Percentiles rank a stretch among this genome's conserved stretches.
phyloP scores from a whole-genome alignment of 495 filamentous ascomycete species.

The Glutinoglossum americanum region DNA sequence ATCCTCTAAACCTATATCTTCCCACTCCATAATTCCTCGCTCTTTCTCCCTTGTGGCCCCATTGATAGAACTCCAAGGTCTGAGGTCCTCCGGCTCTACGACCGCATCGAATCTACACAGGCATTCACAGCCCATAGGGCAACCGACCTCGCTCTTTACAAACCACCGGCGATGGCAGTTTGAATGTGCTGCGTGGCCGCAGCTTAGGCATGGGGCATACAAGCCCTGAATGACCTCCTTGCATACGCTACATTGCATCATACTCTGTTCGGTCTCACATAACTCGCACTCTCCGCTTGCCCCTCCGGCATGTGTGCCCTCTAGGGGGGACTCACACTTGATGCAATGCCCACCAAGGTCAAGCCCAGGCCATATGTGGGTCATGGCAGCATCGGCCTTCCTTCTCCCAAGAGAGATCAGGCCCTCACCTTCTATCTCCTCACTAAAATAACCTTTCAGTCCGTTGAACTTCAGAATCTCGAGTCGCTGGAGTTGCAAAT shows the following conservation, averaged over 20 bases:
- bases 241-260: constrained; percentile 36
- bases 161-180: constrained; percentile 30
- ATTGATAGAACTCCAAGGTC: background rate
- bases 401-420: constrained; percentile 14
- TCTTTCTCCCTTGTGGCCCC: background rate
- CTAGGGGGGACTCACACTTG: constrained; percentile 29
- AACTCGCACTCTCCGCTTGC: constrained; percentile 32
- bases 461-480: constrained; percentile 74
- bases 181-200: constrained; percentile 39
- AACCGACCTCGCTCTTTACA: constrained; percentile 17
- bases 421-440: background rate
- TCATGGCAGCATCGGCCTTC: constrained; percentile 11
- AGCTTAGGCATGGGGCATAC: constrained; percentile 35
- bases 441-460: constrained; percentile 15
- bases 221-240: constrained; percentile 31
- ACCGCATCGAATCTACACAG: constrained; percentile 1
- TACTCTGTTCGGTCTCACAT: constrained; percentile 28
- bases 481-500: constrained; percentile 46
- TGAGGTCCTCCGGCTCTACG: background rate
- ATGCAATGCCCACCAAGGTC: constrained; percentile 38
- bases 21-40: background rate
- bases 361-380: constrained; percentile 25
- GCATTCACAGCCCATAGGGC: background rate
- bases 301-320: constrained; percentile 20
- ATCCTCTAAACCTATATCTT: background rate